Evolutionary conservation across 305 asterid genomes (phyloP), one percentile per base, ranked within the genome.

Genomic region (Fraxinus paxiana): DNA sequence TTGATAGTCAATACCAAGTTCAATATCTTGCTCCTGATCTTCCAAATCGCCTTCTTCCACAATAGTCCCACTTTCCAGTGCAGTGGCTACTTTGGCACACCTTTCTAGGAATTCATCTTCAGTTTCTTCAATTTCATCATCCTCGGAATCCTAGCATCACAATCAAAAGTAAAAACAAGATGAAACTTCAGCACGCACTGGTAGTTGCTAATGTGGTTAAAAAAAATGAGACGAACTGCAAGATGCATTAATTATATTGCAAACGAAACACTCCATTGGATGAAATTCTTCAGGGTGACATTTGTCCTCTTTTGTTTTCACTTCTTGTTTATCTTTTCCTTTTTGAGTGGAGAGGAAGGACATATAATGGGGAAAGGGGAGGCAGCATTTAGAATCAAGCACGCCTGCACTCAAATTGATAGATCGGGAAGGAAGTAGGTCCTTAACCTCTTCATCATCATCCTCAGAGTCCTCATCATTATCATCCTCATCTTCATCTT

Each of bases 71-170:
- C 82, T 78, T 82, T 87, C 90, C 85, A 87, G 75, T 59, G 59
- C 87, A 5, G 24, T 67, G 1, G 90, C 90, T 35, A 84, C 81
- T 79, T 82, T 48, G 24, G 89, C 87, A 63, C 82, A 86, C 77
- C 90, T 87, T 77, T 84, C 84, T 79, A 87, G 81, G 86, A 85
- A 87, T 81, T 85, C 90, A 79, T 86, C 89, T 80, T 84, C 87
- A 54, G 89, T 87, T 80, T 87, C 90, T 84, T 87, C 90, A 9
- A 26, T 78, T 54, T 79, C 88, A 81, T 87, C 87, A 70, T 83
- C 90, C 70, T 87, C 90, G 15, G 88, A 87, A 81, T 85, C 87
- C 90, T 87, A 65, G 70, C 71, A 77, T 46, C 38, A 30, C 61
- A 51, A 63, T 28, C 26, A 26, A 73, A 65, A 43, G 33, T 30